Conservation (phyloP, 805 yeast genomes). For the Debaryomyces tyrocola region DNA sequence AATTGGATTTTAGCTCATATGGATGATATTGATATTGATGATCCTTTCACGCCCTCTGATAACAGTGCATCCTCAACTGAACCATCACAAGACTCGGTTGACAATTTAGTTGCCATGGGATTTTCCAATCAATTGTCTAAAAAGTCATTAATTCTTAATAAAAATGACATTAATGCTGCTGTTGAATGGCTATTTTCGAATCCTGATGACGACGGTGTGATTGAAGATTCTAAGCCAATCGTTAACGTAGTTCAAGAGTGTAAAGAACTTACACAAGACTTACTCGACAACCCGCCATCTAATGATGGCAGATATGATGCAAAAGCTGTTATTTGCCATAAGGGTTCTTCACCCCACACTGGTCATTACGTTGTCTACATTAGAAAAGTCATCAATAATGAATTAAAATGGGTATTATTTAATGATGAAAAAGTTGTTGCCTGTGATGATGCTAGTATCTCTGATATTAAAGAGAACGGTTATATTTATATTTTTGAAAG, state of each 20-base stretch:
- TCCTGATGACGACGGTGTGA: constrained; percentile 73
- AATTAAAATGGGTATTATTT: constrained; percentile 67
- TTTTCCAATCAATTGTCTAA: constrained; percentile 62
- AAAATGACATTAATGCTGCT: constrained; percentile 68
- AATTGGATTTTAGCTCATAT: constrained; percentile 88
- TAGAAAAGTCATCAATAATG: constrained; percentile 39
- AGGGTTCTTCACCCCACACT: constrained; percentile 85
- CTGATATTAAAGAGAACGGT: constrained; percentile 47
- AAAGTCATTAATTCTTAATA: constrained; percentile 65
- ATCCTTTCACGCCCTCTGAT: constrained; percentile 45
- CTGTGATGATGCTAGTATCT: constrained; percentile 42
- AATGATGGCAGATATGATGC: constrained; percentile 43
- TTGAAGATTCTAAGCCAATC: constrained; percentile 24
- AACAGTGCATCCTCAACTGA: constrained; percentile 9
- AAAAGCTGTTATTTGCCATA: constrained; percentile 77
- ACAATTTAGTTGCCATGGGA: constrained; percentile 71
- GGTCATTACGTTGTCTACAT: constrained; percentile 89
- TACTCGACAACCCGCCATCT: constrained; percentile 7
- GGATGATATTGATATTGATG: constrained; percentile 81
- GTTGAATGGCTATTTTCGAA: constrained; percentile 89
- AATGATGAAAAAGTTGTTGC: constrained; percentile 87
- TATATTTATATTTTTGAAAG: constrained; percentile 47
- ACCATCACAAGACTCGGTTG: constrained; percentile 40
- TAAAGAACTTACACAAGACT: constrained; percentile 11
- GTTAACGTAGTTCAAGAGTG: constrained; percentile 30